These are phyloP conservation scores for Podila horticola DNA, from an alignment of 192 early-diverging fungal species.

Conservation along the genomic window DNA sequence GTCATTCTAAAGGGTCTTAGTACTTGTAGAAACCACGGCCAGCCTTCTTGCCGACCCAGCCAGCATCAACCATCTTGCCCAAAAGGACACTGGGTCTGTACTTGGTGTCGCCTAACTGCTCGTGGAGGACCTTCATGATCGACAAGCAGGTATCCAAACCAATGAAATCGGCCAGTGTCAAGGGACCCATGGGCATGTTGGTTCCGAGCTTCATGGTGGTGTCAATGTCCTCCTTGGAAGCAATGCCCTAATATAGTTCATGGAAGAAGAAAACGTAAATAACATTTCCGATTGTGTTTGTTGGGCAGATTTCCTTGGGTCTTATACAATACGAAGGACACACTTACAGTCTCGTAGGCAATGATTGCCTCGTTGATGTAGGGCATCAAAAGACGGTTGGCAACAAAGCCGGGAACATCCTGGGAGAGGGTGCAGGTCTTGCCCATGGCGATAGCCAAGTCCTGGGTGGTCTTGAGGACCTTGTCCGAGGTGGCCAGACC, in stretches of 20 bases:
- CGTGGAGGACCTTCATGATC: conserved; percentile 95
- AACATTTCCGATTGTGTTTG: neutral
- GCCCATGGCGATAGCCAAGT: conserved; percentile 86
- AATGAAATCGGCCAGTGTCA: conserved; percentile 97
- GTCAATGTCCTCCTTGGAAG: conserved; percentile 94
- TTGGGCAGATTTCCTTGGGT: too few relatives aligned
- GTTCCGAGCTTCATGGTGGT: conserved; percentile 98
- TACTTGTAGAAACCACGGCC: conserved; percentile 94
- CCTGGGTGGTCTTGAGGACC: conserved; percentile 79
- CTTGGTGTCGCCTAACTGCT: conserved; percentile 92
- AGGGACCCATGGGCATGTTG: conserved; percentile 98
- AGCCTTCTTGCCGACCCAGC: conserved; percentile 93
- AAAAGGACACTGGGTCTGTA: conserved; percentile 94
- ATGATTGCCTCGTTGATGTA: conserved; percentile 98
- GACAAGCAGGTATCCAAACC: conserved; percentile 98
- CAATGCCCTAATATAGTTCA: conserved; percentile 76
- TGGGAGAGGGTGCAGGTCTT: conserved; percentile 90
- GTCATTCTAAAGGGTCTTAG: conserved; percentile 9
- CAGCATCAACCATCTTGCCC: conserved; percentile 95
- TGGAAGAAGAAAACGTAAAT: neutral
- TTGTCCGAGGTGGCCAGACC: conserved; percentile 83
- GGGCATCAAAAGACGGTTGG: conserved; percentile 97
- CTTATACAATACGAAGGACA: too few relatives aligned
- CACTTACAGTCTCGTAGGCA: conserved; percentile 79
- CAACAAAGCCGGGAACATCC: conserved; percentile 97